Evolutionary conservation across 1,284 basidiomycete genomes (phyloP), one percentile per base, ranked within the genome.

Genomic region (Irpex rosettiformis): DNA sequence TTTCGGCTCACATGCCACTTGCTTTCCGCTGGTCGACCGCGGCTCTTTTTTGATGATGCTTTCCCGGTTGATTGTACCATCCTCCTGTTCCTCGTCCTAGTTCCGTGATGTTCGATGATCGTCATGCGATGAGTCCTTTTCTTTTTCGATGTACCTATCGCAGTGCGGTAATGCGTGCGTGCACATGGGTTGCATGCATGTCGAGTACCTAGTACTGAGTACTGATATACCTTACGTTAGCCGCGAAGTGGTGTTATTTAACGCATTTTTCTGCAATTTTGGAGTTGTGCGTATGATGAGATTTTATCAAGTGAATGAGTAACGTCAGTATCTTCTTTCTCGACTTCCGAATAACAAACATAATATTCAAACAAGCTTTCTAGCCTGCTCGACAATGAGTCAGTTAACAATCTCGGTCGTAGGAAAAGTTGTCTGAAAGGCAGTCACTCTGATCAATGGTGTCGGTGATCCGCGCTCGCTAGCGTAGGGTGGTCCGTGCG

Each of bases 401-500:
- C n/a, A n/a, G n/a, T n/a, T n/a, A n/a, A n/a, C n/a, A n/a, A n/a
- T n/a, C n/a, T n/a, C n/a, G n/a, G n/a, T n/a, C n/a, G n/a, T n/a
- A n/a, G n/a, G n/a, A n/a, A n/a, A n/a, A n/a, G n/a, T n/a, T n/a
- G n/a, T n/a, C n/a, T n/a, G n/a, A n/a, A n/a, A n/a, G n/a, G n/a
- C n/a, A n/a, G n/a, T n/a, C n/a, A n/a, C n/a, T n/a, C n/a, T n/a
- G n/a, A n/a, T n/a, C n/a, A n/a, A n/a, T n/a, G n/a, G n/a, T n/a
- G n/a, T n/a, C n/a, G n/a, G n/a, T n/a, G n/a, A n/a, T n/a, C n/a
- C n/a, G n/a, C n/a, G n/a, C n/a, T n/a, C n/a, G n/a, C n/a, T n/a
- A n/a, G 7, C 33, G 33, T 37, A 6, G 30, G 24, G 21, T 62
- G 61, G 61, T 60, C 61, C 61, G 61, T 62, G 61, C 61, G 56